Evolutionary conservation across 129 eudicot genomes (phyloP), one percentile per base, ranked within the genome.

Genomic region (Erigeron canadensis): DNA sequence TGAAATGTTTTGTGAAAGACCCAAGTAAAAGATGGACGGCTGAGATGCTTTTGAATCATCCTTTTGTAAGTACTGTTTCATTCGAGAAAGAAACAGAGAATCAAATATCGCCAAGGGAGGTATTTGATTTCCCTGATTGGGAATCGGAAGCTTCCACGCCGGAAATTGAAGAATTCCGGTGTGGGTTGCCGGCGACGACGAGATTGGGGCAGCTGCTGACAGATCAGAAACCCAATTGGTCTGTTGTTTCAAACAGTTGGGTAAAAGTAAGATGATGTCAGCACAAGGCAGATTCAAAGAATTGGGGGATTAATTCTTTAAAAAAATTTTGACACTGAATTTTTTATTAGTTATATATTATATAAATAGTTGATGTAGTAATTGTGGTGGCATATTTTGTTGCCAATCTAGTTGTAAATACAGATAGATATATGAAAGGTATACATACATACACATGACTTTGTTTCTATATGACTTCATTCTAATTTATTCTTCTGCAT

Each of bases 1-100:
- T 46, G 3, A 86, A 82, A 43, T 94, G 99, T 72, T 94, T 94
- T 28, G 54, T 79, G 18, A 90, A 79, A 75, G 86, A 90, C 51
- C 96, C 99, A 7, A 77, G 61, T 23, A 12, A 67, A 45, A 87
- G 99, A 80, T 94, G 99, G 99, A 94, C 99, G 86, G 97, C 97
- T 62, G 90, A 84, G 90, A 90, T 89, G 99, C 91, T 94, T 15
- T 43, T 87, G 43, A 41, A 82, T 38, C 99, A 94, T 28, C 91
- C 93, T 0, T 94, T 90, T 19, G 21, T 89, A 6, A 51, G 54
- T 50, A 39, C 66, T 28, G 75, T 73, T 21, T 2, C 82, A 41
- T 68, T 56, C 10, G 69, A 73, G 18, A 58, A 72, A 50, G 60
- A 18, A 48, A 34, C 73, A 55, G 68, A 15, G 59, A 55, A 43